Conservation (phyloP, 352 stramenopile genomes). For the Pythium sukuiense region DNA sequence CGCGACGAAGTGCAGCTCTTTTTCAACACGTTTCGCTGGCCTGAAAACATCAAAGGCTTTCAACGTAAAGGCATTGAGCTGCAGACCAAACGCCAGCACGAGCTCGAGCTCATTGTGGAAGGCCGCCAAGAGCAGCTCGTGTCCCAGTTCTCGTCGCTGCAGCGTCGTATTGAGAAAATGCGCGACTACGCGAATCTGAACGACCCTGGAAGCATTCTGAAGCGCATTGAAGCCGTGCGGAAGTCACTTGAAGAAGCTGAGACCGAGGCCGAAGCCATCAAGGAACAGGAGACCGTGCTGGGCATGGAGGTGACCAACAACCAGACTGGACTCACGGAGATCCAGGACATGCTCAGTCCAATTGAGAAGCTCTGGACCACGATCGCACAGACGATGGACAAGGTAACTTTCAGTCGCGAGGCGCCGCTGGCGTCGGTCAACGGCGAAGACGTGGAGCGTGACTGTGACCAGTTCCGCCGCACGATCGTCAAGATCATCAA, state of each 20-base stretch:
- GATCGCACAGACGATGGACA: constrained; percentile 78
- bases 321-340: constrained; percentile 63
- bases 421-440: constrained; percentile 69
- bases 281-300: constrained; percentile 88
- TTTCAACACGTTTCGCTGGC: constrained; percentile 90
- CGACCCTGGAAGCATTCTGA: constrained; percentile 80
- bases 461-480: constrained; percentile 87
- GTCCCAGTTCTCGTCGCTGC: constrained; percentile 71
- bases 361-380: constrained; percentile 89
- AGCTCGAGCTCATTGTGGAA: constrained; percentile 89
- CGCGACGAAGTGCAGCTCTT: constrained; percentile 91
- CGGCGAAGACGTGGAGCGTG: constrained; percentile 81
- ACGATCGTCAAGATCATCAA: constrained; percentile 91
- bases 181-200: constrained; percentile 83
- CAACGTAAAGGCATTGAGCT: constrained; percentile 91
- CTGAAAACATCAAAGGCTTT: constrained; percentile 90
- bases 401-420: constrained; percentile 69
- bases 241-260: constrained; percentile 84
- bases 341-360: constrained; percentile 79
- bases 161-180: constrained; percentile 91
- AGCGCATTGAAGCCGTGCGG: constrained; percentile 73
- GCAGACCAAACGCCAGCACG: constrained; percentile 87
- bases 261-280: constrained; percentile 80
- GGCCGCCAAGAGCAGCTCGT: constrained; percentile 87
- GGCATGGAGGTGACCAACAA: constrained; percentile 85